Evolutionary conservation across 164 flowering plant genomes (phyloP), one percentile per base, ranked within the genome.

Genomic region (Protea cynaroides): DNA sequence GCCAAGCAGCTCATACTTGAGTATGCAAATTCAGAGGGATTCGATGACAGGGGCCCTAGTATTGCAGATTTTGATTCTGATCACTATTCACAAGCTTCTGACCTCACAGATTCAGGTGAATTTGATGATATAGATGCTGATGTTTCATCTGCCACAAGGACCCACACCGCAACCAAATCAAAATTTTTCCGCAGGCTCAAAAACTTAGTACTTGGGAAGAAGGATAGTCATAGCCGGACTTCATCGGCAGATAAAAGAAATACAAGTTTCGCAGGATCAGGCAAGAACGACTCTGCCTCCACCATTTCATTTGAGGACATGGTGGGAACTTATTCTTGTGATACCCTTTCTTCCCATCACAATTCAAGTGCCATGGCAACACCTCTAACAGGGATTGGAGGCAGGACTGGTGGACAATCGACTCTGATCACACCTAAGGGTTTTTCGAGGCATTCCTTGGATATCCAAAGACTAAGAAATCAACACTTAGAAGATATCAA

Each of bases 1-100:
- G 97, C 94, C 25, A 95, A 95, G 74, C 72, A 84, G 65, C 85
- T 95, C 29, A 88, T 95, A 53, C 84, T 95, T 19, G 90, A 92
- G 56, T 95, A 92, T 62, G 92, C 94, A 23, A 68, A 76, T 25
- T 70, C 81, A 13, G 88, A 86, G 76, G 88, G 80, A 44, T 7
- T 22, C 4, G 78, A 56, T 13, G 86, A 66, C 19, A 78, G 53
- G 46, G 73, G 58, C 3, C 37, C 66, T 0, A 68, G 56, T 25
- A 8, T 61, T 0, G 56, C 57, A 25, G 92, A 91, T 59, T 74
- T 82, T 24, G 88, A 87, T 65, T 83, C 78, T 0, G 92, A 81
- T 2, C 74, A 50, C 24, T 82, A 84, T 82, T 82, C 96, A 36
- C 89, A 81, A 58, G 65, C 79, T 23, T 83, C 87, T n/a, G 72